A percentile compares a stretch with the other conserved stretches of the same genome.
phyloP scores from a whole-genome alignment of 257 asterid genomes.

The Jacaranda mimosifolia region DNA sequence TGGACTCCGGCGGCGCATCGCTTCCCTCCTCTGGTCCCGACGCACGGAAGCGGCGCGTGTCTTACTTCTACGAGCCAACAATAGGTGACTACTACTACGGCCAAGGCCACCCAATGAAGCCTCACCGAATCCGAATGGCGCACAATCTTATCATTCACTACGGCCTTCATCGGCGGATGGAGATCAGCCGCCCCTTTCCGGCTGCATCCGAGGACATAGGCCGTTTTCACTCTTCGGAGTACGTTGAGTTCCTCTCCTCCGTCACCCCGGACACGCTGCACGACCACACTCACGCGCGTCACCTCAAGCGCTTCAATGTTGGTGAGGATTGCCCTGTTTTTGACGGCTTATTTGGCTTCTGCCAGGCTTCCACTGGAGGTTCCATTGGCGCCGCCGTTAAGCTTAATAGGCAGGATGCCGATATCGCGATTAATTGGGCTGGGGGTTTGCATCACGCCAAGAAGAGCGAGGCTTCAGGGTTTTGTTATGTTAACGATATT shows the following conservation, averaged over 20 bases:
- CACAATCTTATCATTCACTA: conserved; percentile 50
- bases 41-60: conserved; percentile 44
- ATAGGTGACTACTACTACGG: conserved; percentile 55
- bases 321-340: conserved; percentile 57
- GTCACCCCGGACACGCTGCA: conserved; percentile 47
- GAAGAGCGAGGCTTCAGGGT: conserved; percentile 54
- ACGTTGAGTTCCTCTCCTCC: conserved; percentile 41
- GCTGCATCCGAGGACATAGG: conserved; percentile 45
- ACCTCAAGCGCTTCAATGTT: conserved; percentile 46
- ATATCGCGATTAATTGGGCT: conserved; percentile 58
- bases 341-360: conserved; percentile 48
- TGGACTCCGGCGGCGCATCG: conserved; percentile 27
- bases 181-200: conserved; percentile 49
- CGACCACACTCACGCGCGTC: conserved; percentile 31
- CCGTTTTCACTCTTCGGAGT: conserved; percentile 49
- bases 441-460: conserved; percentile 63
- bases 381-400: conserved; percentile 57
- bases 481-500: conserved; percentile 58
- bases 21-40: conserved; percentile 26
- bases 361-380: conserved; percentile 54
- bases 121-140: conserved; percentile 51
- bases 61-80: conserved; percentile 51
- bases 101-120: conserved; percentile 58
- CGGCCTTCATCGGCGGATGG: conserved; percentile 46
- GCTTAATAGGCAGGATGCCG: conserved; percentile 41